phyloP scores from a whole-genome alignment of 345 rosid genomes.

The thale cress (Arabidopsis thaliana) region TAIR10.1 NC_003075.7:5148501-5149000 shows the following conservation, averaged over 20 bases:
- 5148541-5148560: not conserved
- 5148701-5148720: not conserved
- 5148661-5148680: not conserved
- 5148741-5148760: not conserved
- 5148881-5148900: conserved; percentile 99
- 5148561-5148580: not conserved
- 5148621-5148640: not conserved
- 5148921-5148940: conserved; percentile 98
- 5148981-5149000: conserved; percentile 86
- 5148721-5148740: not conserved
- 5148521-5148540: not conserved
- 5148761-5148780: not conserved
- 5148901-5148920: conserved; percentile 98
- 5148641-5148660: not conserved
- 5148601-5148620: not conserved
- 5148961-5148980: conserved; percentile 92
- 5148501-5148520: not conserved
- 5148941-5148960: conserved; percentile 98
- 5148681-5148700: not conserved
- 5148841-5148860: conserved; percentile 54
- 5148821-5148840: conserved; percentile 17
- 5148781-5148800: not conserved
- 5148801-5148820: conserved; percentile 1
- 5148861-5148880: conserved; percentile 99
- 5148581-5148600: not conserved